Evolutionary conservation across 805 yeast species (phyloP).

Genomic region (Schwanniomyces occidentalis): DNA sequence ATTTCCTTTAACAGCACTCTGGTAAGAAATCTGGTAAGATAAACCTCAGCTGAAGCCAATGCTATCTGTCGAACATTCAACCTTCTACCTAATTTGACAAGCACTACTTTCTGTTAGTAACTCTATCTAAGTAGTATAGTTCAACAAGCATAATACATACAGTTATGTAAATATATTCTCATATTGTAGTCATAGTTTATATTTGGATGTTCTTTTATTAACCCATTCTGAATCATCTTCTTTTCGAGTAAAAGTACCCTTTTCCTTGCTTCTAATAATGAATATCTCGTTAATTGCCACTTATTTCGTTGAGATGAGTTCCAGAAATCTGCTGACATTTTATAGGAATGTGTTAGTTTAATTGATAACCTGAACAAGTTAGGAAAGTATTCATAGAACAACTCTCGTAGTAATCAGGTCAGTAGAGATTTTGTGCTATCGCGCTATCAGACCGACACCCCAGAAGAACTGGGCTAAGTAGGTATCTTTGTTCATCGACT

Average conservation of each 20-base stretch:
- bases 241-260: constrained; percentile 39
- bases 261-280: constrained; percentile 50
- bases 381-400: too few species aligned
- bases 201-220: constrained; percentile 44
- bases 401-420: too few species aligned
- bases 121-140: background rate
- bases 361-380: too few species aligned
- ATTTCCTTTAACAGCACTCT: constrained; percentile 75
- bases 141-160: constrained; percentile 12
- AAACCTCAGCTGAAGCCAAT: constrained; percentile 85
- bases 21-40: constrained; percentile 73
- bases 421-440: too few species aligned
- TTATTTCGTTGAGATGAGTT: constrained; percentile 72
- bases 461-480: too few species aligned
- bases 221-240: constrained; percentile 45
- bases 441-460: too few species aligned
- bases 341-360: too few species aligned
- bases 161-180: constrained; percentile 76
- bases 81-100: constrained; percentile 76
- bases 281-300: constrained; percentile 78
- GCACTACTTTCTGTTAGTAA: constrained; percentile 28
- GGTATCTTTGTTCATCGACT: too few species aligned
- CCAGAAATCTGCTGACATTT: constrained; percentile 90
- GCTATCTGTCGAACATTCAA: constrained; percentile 80
- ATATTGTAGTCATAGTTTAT: constrained; percentile 57